These are phyloP conservation scores for Sporisorium scitamineum DNA, from an alignment of 1,284 basidiomycete genomes.

Conservation along the genomic window DNA sequence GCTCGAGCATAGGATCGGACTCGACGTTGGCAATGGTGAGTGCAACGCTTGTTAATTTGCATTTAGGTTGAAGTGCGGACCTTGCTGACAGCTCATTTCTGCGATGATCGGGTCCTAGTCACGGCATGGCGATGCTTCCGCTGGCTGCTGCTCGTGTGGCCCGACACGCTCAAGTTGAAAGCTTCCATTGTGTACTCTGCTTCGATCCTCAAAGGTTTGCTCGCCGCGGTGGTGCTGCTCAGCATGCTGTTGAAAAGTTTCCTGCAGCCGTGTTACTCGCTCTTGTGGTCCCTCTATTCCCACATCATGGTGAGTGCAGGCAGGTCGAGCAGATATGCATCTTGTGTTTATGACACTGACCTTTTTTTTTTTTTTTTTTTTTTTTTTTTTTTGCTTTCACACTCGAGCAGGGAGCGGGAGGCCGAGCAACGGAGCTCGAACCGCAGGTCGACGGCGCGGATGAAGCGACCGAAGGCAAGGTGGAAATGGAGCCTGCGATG, in stretches of 20 bases:
- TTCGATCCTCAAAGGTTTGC: slow-evolving; percentile 4
- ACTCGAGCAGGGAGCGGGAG: not conserved
- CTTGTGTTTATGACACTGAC: not conserved
- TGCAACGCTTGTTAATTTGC: not conserved
- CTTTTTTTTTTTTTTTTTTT: not conserved
- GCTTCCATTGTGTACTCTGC: not conserved
- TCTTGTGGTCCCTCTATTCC: not conserved
- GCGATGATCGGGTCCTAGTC: not conserved
- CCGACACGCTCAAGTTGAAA: slow-evolving; percentile 9
- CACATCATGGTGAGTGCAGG: not conserved
- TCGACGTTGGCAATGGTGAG: slow-evolving; percentile 8
- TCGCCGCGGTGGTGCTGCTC: slow-evolving; percentile 5
- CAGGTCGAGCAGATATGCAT: no score
- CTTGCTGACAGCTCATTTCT: slow-evolving; percentile 1
- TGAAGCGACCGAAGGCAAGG: not conserved
- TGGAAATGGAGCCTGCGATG: not conserved
- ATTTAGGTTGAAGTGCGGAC: no score
- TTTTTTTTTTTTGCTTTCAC: not conserved
- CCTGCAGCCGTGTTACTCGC: not conserved
- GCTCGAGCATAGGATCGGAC: not conserved
- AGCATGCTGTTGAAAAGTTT: slow-evolving; percentile 4
- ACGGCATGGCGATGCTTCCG: slow-evolving; percentile 12
- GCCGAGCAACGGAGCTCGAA: not conserved
- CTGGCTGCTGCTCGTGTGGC: slow-evolving; percentile 17
- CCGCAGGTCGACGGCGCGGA: not conserved